Base-by-base conservation (phyloP, 2,329 filamentous ascomycete species). In the Xylariaceae sp. region DNA sequence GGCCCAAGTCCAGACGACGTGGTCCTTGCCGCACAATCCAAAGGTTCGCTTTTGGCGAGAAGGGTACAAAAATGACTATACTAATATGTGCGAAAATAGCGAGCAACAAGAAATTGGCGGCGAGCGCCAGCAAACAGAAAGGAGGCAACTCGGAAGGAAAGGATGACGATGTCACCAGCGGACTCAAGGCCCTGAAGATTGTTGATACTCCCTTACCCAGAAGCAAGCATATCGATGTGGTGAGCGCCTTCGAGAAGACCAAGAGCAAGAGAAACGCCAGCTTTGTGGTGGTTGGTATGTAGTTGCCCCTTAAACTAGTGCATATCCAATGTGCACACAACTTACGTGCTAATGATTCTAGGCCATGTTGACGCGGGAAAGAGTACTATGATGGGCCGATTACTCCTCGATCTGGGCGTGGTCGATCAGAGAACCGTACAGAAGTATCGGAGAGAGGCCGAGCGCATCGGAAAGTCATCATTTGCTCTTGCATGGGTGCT, bases 291-390 rank as follows among this genome's bases (percentile, higher is more conserved):
- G 92, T 96, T 67, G 92, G 90, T 92, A 78, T 67, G 85, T 59
- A 9, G 11, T 34, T 34, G 35, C 37, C 48, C 42, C 5, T 13
- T 42, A 54, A 4, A 1, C 42, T 11, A 5, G 23, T 37, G 9
- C 35, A 17, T 2, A 23, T 39, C 11, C 15, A 34, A 53, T 15
- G 8, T 11, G 10, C 47, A 47, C 4, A 23, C 30, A 13, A 35
- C 17, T n/a, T 10, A 53, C 3, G 59, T 56, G 30, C 52, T 64
- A 56, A 69, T 50, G 30, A 56, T 23, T 54, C 18, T 71, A 91
- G 92, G 94, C 11, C 94, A 99, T 72, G 94, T 99, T 57, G 94
- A 99, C 73, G 93, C 95, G 55, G 94, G 94, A 55, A 99, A 99
- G 75, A 97, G 92, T 72, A 99, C 94, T 4, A 81, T 99, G 44